Evolutionary conservation across 2,329 filamentous ascomycete genomes (phyloP), one percentile per base, ranked within the genome.

Genomic region (Thielaviopsis euricoi): DNA sequence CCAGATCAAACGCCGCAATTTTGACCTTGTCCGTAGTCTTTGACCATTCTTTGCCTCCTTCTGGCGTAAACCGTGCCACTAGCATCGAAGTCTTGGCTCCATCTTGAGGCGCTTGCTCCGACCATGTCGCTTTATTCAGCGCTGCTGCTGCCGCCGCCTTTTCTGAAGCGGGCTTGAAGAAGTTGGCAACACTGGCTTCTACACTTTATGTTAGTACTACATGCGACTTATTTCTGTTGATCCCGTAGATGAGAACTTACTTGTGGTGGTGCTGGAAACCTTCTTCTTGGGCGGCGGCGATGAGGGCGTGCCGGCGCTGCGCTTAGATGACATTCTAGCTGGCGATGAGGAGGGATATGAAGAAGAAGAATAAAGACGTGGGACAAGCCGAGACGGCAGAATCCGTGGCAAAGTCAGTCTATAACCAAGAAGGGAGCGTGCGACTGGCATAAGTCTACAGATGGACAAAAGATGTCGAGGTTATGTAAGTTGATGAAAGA

Each of bases 111-210:
- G 85, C 67, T 74, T 84, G 68, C 79, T 85, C 71, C 74, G 75
- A 69, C 88, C 93, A 97, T 23, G 26, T 10, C 15, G 40, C 37
- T 25, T 50, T 23, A 21, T 43, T 22, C 26, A 33, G n/a, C 19
- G 49, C 4, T 23, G 22, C 33, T 57, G 37, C 10, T 71, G 73
- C 55, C 87, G 81, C 59, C 79, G 80, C 82, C 68, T 94, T 96
- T 68, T 95, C 81, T 0, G 89, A 96, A 0, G 78, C 68, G 0
- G 90, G 90, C 0, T 84, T 95, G 71, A 97, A 97, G 74, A 97
- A 97, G 57, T 79, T 88, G 21, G 86, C 79, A 1, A 95, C 81
- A 1, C 85, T 81, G 60, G 71, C 81, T 67, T 82, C 85, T 87
- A 62, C 3, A 12, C 25, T 19, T 1, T 7, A 6, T 13, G 21